A percentile compares a stretch with the other conserved stretches of the same genome.
Evolutionary conservation across 2,329 filamentous ascomycete genomes (phyloP).

Genomic region (Pseudogymnoascus sp.): DNA sequence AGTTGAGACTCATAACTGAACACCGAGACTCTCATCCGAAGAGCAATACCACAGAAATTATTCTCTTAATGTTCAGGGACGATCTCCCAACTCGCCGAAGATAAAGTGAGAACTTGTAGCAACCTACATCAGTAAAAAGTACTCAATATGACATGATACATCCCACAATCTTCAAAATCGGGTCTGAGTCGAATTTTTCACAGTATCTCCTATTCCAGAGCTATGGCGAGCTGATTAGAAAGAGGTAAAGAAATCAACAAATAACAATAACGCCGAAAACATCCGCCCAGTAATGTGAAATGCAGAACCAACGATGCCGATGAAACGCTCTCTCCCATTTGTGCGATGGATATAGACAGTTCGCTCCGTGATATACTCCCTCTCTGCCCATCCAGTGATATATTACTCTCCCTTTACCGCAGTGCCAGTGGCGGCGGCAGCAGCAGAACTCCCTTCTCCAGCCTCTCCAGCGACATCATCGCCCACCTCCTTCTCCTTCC

Average conservation of each 20-base stretch:
- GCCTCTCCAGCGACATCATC: conserved; percentile 8
- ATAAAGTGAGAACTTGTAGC: background rate
- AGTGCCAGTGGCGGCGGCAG: background rate
- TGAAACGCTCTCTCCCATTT: background rate
- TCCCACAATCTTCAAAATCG: background rate
- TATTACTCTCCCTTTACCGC: background rate
- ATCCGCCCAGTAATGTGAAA: background rate
- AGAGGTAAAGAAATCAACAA: background rate
- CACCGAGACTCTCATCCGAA: background rate
- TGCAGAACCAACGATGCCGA: background rate
- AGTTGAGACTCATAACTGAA: background rate
- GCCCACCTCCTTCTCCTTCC: conserved; percentile 1
- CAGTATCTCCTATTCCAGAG: background rate
- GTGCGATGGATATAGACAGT: background rate
- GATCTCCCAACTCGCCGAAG: background rate
- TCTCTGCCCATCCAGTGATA: background rate
- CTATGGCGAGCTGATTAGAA: background rate
- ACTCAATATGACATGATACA: background rate
- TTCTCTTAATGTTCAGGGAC: background rate
- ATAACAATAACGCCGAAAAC: background rate
- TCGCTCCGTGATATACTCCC: background rate
- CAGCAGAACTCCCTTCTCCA: background rate
- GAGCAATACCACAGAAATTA: background rate
- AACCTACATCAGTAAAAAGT: background rate
- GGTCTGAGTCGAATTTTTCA: background rate